Evolutionary conservation across 192 early-diverging fungal genomes (phyloP).

Genomic region (Mortierella alpina): DNA sequence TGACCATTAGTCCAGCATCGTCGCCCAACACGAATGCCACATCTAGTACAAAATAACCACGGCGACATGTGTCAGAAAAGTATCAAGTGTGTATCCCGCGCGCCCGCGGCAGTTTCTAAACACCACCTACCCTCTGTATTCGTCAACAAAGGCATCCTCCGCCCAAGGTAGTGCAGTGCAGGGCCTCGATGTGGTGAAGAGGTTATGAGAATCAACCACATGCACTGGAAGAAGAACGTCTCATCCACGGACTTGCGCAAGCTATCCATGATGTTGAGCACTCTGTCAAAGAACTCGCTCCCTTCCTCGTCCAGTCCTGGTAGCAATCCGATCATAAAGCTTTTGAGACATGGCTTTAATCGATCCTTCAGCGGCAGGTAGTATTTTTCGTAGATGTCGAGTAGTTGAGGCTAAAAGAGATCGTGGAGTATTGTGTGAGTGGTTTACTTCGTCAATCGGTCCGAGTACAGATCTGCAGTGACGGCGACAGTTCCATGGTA

Average conservation of each 20-base stretch:
- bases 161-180: slow-evolving; percentile 82
- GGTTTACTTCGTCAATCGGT: not conserved
- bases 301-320: slow-evolving; percentile 91
- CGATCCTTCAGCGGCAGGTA: slow-evolving; percentile 78
- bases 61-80: not conserved
- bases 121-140: slow-evolving; percentile 66
- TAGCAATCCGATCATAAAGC: slow-evolving; percentile 82
- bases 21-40: slow-evolving; percentile 76
- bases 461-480: no score
- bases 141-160: slow-evolving; percentile 76
- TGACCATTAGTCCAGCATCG: slow-evolving; percentile 74
- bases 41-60: slow-evolving; percentile 54
- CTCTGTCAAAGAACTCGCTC: slow-evolving; percentile 84
- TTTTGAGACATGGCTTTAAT: slow-evolving; percentile 81
- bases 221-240: slow-evolving; percentile 82
- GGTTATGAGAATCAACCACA: slow-evolving; percentile 86
- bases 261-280: slow-evolving; percentile 64
- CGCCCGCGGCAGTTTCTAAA: not conserved
- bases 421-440: not conserved
- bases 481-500: slow-evolving; percentile 24
- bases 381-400: slow-evolving; percentile 79
- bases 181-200: slow-evolving; percentile 73
- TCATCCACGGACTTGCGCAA: slow-evolving; percentile 75
- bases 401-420: slow-evolving; percentile 73
- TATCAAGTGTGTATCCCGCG: not conserved